A percentile compares a stretch with the other conserved stretches of the same genome.
These are phyloP conservation scores for Kwoniella sp. DNA, from an alignment of 768 basidiomycete genomes.

Conservation along the genomic window DNA sequence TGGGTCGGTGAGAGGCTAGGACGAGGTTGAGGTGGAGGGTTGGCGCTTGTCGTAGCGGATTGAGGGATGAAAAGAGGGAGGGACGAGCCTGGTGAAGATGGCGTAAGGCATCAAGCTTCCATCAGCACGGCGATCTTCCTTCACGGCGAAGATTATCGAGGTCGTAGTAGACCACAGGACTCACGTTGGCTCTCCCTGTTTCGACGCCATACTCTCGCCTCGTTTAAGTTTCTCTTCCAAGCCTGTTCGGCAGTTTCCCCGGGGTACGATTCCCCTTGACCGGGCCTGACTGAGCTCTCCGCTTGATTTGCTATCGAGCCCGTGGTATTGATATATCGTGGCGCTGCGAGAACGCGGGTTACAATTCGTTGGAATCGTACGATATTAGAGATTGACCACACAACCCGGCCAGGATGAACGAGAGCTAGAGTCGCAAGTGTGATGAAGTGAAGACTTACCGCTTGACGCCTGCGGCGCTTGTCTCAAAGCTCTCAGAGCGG, in stretches of 20 bases:
- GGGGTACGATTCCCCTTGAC: slow-evolving; percentile 18
- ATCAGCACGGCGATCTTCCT: no score
- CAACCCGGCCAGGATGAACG: no score
- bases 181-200: slow-evolving; percentile 30
- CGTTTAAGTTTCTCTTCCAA: slow-evolving; percentile 49
- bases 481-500: slow-evolving; percentile 7
- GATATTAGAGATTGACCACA: no score
- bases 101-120: neutral
- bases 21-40: slow-evolving; percentile 15
- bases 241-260: slow-evolving; percentile 41
- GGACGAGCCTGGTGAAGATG: slow-evolving; percentile 7
- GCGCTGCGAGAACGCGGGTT: no score
- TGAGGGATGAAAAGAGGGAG: slow-evolving; percentile 29
- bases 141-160: no score
- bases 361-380: no score
- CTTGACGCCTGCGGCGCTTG: neutral
- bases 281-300: slow-evolving; percentile 14
- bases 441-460: neutral
- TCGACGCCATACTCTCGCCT: slow-evolving; percentile 44
- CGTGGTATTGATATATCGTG: neutral
- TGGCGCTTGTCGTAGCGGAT: slow-evolving; percentile 2
- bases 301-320: slow-evolving; percentile 6
- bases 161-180: no score
- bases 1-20: slow-evolving; percentile 60
- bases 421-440: no score